Percentiles rank a stretch among this genome's conserved stretches.
These are phyloP conservation scores for Sporodiniella umbellata DNA, from an alignment of 371 early-diverging fungal genomes.

Conservation along the genomic window DNA sequence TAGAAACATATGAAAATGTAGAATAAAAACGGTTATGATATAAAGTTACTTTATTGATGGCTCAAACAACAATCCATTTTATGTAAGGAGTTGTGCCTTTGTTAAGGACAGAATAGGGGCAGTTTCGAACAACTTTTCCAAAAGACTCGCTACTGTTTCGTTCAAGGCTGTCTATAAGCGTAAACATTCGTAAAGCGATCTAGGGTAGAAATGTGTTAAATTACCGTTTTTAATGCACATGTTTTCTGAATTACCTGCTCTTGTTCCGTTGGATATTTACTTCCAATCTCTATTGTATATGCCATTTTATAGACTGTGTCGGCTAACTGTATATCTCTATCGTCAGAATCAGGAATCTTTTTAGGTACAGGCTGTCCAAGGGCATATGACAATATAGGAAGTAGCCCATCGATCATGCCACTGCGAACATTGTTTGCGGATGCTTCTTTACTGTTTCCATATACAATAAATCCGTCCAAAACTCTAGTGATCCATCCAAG, in stretches of 20 bases:
- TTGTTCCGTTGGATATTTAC: constrained; percentile 12
- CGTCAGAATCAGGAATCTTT: not conserved
- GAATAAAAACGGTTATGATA: constrained; percentile 28
- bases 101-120: not conserved
- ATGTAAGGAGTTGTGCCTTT: not conserved
- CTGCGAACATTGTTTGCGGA: not conserved
- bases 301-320: constrained; percentile 21
- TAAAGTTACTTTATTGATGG: no score
- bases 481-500: constrained; percentile 47
- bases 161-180: not conserved
- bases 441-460: constrained; percentile 10
- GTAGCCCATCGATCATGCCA: not conserved
- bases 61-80: not conserved
- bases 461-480: constrained; percentile 51
- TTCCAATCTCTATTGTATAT: constrained; percentile 4
- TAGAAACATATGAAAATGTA: constrained; percentile 30
- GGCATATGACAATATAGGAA: constrained; percentile 5
- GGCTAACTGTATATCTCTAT: not conserved
- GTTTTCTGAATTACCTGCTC: constrained; percentile 28
- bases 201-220: not conserved
- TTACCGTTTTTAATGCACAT: not conserved
- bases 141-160: not conserved
- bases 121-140: not conserved
- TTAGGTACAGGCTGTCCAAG: constrained; percentile 5
- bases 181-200: not conserved